Evolutionary conservation across 805 yeast genomes (phyloP), one percentile per base, ranked within the genome.

Genomic region (Ogataea philodendri): DNA sequence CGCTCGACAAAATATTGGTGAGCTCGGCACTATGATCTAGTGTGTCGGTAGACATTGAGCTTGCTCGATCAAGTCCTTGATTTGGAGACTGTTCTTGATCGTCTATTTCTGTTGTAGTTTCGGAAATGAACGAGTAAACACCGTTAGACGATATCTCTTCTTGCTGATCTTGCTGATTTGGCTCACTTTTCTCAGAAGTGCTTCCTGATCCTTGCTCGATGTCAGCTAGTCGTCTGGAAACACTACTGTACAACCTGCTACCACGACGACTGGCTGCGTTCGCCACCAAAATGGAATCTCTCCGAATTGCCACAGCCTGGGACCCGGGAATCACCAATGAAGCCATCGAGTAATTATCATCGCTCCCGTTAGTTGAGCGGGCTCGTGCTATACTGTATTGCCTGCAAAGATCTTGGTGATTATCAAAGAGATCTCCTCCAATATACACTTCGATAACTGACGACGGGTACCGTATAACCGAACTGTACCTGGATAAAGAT

Each of bases 381-480:
- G 46, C 48, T 24, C 52, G 43, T 7, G 54, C 49, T 15, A 52
- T n/a, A 32, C 54, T 48, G 25, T 35, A 45, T 21, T 40, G 41
- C 21, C 48, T 29, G 21, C 35, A 31, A 22, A 43, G 30, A 15
- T 30, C 45, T 11, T 27, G 35, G 32, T 42, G 37, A 26, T 29
- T 39, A 15, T 39, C 44, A 19, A 42, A 42, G 10, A 41, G 26
- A 22, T 46, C 51, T 3, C 39, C 45, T 5, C 54, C 54, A 28
- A 48, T 35, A 30, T 50, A 50, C 2, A 50, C 44, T 18, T 48
- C 51, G 21, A 48, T 40, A 19, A 48, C 52, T 5, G 54, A 48
- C 1, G 41, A 36, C 7, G 51, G 47, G 19, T 48, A 50, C 30
- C 51, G 26, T 3, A 46, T 24, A 10, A 43, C 40, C 3, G 50